Conservation (phyloP, 139 green algal species). For the Chlorella sp. region DNA sequence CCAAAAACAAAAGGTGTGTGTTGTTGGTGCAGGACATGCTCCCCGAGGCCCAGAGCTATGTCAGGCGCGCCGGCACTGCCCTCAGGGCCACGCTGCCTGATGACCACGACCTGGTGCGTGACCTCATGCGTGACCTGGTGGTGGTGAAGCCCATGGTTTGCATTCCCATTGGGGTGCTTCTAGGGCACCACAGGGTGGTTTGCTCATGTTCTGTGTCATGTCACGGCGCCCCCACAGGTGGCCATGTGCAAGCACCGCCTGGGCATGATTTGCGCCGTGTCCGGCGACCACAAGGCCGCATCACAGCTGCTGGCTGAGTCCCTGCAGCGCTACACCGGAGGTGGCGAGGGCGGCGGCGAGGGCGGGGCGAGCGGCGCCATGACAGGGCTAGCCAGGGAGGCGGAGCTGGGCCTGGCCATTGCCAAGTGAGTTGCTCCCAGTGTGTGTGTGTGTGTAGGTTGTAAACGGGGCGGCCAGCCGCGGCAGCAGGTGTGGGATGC, state of each 20-base stretch:
- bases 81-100: conserved; percentile 23
- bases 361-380: conserved; percentile 3
- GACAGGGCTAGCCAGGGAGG: conserved; percentile 38
- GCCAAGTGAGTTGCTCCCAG: conserved; percentile 12
- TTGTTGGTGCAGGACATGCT: conserved; percentile 30
- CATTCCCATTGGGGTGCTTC: background rate
- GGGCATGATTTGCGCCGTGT: conserved; percentile 51
- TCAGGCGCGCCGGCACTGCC: conserved; percentile 15
- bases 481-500: too few relatives aligned
- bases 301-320: conserved; percentile 34
- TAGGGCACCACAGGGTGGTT: background rate
- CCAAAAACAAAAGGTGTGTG: too few relatives aligned
- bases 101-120: conserved; percentile 39
- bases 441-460: too few relatives aligned
- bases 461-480: too few relatives aligned
- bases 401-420: conserved; percentile 44
- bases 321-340: conserved; percentile 23
- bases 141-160: background rate
- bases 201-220: background rate
- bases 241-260: conserved; percentile 48
- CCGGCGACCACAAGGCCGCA: conserved; percentile 35
- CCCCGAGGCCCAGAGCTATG: conserved; percentile 16
- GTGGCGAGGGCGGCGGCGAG: background rate
- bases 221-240: conserved; percentile 10
- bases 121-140: background rate